These are phyloP conservation scores for Triticum dicoccoides DNA, from an alignment of 176 grass and related monocot genomes.

Conservation along the genomic window DNA sequence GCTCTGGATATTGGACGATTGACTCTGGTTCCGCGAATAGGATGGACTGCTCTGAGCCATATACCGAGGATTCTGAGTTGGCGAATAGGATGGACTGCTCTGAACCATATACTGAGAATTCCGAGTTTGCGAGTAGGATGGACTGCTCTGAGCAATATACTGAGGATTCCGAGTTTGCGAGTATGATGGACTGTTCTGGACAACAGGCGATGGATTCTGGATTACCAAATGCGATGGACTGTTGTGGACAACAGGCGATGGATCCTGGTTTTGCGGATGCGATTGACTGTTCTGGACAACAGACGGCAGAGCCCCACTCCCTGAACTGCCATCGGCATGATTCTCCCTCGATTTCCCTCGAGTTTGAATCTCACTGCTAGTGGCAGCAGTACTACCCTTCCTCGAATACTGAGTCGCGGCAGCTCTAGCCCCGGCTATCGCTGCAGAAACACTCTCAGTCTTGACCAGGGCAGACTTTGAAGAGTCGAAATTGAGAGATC, in stretches of 20 bases:
- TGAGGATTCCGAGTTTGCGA: neutral
- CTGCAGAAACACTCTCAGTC: constrained; percentile 50
- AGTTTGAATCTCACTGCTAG: neutral
- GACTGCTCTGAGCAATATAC: neutral
- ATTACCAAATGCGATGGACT: neutral
- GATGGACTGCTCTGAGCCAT: neutral
- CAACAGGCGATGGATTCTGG: constrained; percentile 6
- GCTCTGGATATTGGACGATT: neutral
- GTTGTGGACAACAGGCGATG: neutral
- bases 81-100: neutral
- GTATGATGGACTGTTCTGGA: neutral
- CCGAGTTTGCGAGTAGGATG: neutral
- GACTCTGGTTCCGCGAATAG: constrained; percentile 2
- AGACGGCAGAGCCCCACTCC: neutral
- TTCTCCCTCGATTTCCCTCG: constrained; percentile 2
- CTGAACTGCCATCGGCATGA: neutral
- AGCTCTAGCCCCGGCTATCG: constrained; percentile 65
- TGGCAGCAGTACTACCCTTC: constrained; percentile 16
- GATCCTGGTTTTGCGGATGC: neutral
- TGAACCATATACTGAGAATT: neutral
- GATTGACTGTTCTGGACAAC: neutral
- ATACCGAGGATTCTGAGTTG: neutral
- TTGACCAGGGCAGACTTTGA: constrained; percentile 31
- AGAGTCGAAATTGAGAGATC: constrained; percentile 37
- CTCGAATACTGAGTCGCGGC: constrained; percentile 71